Evolutionary conservation across 257 asterid genomes (phyloP), one percentile per base, ranked within the genome.

Genomic region (Przewalskia tangutica): DNA sequence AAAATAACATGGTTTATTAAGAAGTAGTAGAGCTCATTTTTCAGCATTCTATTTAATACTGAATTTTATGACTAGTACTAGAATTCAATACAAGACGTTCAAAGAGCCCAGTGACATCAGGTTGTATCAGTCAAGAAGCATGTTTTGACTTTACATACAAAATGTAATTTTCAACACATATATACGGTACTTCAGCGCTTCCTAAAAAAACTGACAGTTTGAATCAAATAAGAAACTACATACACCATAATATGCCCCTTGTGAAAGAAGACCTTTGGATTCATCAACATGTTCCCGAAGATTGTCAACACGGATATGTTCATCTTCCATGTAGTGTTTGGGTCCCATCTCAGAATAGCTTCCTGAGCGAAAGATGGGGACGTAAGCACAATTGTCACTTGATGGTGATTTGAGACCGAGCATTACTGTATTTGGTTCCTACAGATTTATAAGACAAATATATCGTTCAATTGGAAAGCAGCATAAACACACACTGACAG

Each of bases 171-270:
- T 27, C 73, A 62, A 62, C 77, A 67, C 32, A 23, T 64, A 12
- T 46, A 64, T 66, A 34, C 6, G 38, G 42, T 13, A 48, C 20
- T 46, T 73, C 42, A 23, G 13, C 9, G 10, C 40, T 14, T 53
- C 36, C 60, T 67, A 6, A 81, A 16, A 50, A 54, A 80, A 71
- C 16, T 55, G 71, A 80, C 44, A 55, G 20, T 11, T 68, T 2
- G 67, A 77, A 77, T 83, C 60, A 34, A 82, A 84, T 83, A 85
- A 67, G 44, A 42, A 71, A 79, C 60, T 79, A 87, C 95, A 46
- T 81, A 93, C 97, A 92, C 98, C 98, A 85, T 89, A 95, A 88
- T 89, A 95, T 67, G 98, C 97, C 82, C 92, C 93, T 63, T 92
- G 89, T 79, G 92, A 84, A 81, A 90, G 87, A 65, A 89, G 70